Evolutionary conservation across 2,329 filamentous ascomycete species (phyloP).

Genomic region (Aphanocladium album): DNA sequence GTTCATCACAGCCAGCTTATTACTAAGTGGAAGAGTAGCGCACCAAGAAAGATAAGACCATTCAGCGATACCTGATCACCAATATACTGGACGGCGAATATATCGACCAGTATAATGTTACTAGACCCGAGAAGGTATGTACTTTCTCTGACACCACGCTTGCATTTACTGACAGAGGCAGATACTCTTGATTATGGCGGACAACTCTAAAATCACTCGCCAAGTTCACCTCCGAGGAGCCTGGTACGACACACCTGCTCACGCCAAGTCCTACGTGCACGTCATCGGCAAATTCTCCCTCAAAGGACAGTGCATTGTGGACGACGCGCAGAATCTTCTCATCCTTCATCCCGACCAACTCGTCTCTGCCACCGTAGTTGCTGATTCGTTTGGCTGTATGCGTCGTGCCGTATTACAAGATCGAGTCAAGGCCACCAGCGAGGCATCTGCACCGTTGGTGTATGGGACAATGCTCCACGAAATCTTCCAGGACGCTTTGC

Average conservation of each 20-base stretch:
- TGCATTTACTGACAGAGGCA: conserved; percentile 31
- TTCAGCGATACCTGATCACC: conserved; percentile 81
- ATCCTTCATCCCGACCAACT: conserved; percentile 94
- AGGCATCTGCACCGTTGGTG: conserved; percentile 72
- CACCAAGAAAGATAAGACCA: conserved; percentile 62
- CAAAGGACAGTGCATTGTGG: conserved; percentile 70
- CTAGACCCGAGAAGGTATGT: conserved; percentile 66
- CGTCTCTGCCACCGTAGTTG: conserved; percentile 89
- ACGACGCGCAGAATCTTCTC: conserved; percentile 77
- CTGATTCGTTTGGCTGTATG: conserved; percentile 91
- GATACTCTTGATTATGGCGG: conserved; percentile 78
- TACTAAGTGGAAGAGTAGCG: conserved; percentile 65
- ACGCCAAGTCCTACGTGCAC: conserved; percentile 73
- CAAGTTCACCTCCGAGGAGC: conserved; percentile 75
- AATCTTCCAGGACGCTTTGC: conserved; percentile 86
- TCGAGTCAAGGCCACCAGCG: conserved; percentile 83
- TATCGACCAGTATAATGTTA: conserved; percentile 54
- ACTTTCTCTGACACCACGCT: not conserved
- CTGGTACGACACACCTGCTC: conserved; percentile 79
- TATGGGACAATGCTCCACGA: conserved; percentile 95
- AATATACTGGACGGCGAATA: conserved; percentile 68
- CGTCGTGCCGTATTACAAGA: conserved; percentile 91
- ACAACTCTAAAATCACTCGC: conserved; percentile 60
- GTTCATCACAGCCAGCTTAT: conserved; percentile 23
- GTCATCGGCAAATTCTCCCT: conserved; percentile 72